Base-by-base conservation (phyloP, 2,329 filamentous ascomycete genomes). In the Penicillium crustosum region DNA sequence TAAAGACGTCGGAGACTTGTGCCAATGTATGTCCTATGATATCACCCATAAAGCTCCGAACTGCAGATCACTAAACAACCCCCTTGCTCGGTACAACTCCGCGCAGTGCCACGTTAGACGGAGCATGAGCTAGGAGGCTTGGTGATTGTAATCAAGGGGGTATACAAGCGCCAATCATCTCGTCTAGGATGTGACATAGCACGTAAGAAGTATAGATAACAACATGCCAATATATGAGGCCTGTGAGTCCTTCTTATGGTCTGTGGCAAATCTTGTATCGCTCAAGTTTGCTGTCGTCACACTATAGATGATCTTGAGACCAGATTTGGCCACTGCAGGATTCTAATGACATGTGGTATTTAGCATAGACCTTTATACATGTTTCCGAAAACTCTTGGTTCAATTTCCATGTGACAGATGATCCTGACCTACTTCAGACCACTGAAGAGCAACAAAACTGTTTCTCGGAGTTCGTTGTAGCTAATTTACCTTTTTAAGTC, bases 11-110 rank as follows among this genome's bases (percentile, higher is more conserved):
- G 55, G 55, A 36, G 49, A 57, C 35, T 48, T 57, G 23, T 43
- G 23, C 21, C 55, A 23, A 29, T 48, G 35, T 53, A 51, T 48
- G 29, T 23, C 42, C 27, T 53, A 53, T 57, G 49, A 53, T 53
- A 57, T 53, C 49, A 57, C 29, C 13, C 21, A 38, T 35, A 41
- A 53, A 53, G n/a, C 35, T 53, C 43, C 35, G 36, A 57, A 49
- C 9, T 53, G 33, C n/a, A 45, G 17, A 53, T 35, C 35, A 42
- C 3, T 33, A 15, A 31, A 19, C 9, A 36, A 21, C 49, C 49
- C 49, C 55, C 49, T 57, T 57, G 23, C 7, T 45, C 21, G 13
- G 27, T 7, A 48, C 12, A 41, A 17, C 36, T 31, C 55, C 55
- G 33, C 44, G n/a, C 38, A 38, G n/a, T 47, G 42, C 49, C 55